These are phyloP conservation scores for Camelina sativa DNA, from an alignment of 345 rosid species.

Conservation along the genomic window DNA sequence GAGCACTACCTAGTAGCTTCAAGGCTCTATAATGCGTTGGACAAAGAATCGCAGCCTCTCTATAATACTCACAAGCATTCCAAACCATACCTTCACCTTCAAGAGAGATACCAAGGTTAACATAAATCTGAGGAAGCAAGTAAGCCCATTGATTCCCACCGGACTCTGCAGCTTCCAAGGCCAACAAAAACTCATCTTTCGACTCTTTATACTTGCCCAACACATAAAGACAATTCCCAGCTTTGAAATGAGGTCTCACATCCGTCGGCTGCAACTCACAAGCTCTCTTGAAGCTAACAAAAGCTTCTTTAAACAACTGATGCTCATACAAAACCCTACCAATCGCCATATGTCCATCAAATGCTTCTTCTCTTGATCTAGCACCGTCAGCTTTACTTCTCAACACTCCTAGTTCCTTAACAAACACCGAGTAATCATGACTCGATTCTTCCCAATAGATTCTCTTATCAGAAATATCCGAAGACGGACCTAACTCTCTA, in stretches of 20 bases:
- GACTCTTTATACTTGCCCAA: constrained; percentile 82
- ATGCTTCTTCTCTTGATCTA: constrained; percentile 93
- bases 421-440: constrained; percentile 64
- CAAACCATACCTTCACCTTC: constrained; percentile 99
- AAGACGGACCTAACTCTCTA: constrained; percentile 77
- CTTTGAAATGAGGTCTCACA: constrained; percentile 90
- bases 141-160: constrained; percentile 95
- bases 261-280: constrained; percentile 92
- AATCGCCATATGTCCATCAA: constrained; percentile 97
- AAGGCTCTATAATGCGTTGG: constrained; percentile 97
- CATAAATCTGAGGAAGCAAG: constrained; percentile 94
- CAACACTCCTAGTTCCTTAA: constrained; percentile 76
- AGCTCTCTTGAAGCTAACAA: constrained; percentile 93
- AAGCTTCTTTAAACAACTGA: constrained; percentile 81
- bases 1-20: constrained; percentile 94
- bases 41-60: constrained; percentile 96
- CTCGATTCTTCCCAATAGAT: constrained; percentile 80
- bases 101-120: constrained; percentile 87
- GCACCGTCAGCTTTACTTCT: constrained; percentile 87
- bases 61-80: constrained; percentile 97
- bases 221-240: constrained; percentile 86
- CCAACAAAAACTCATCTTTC: constrained; percentile 83
- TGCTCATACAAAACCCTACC: constrained; percentile 87
- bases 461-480: constrained; percentile 77
- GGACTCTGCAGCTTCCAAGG: constrained; percentile 84